Conservation (phyloP, 2,329 filamentous ascomycete genomes). For the Colletotrichum truncatum region DNA sequence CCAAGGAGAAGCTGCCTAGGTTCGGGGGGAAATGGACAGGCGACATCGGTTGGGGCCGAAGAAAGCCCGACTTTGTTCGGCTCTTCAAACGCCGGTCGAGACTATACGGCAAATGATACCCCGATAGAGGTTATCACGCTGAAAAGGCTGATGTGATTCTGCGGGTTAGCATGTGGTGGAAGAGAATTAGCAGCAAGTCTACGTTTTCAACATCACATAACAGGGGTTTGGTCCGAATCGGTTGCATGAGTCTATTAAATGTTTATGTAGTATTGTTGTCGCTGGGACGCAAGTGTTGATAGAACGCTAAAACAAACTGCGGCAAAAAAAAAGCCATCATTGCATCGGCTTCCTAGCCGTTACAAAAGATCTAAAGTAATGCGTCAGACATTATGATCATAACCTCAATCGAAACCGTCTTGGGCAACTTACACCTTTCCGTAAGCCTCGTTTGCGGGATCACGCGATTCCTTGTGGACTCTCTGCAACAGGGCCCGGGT, state of each 20-base stretch:
- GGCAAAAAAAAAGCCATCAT: neutral
- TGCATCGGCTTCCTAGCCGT: slow-evolving; percentile 29
- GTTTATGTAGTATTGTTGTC: neutral
- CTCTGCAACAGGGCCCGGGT: slow-evolving; percentile 41
- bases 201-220: no score
- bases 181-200: no score
- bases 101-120: neutral
- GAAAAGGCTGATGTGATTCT: no score
- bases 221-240: no score
- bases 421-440: slow-evolving; percentile 41
- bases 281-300: neutral
- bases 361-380: slow-evolving; percentile 15
- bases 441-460: slow-evolving; percentile 39
- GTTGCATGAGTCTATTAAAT: no score
- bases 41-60: neutral
- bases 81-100: neutral
- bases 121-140: neutral
- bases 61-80: neutral
- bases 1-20: neutral
- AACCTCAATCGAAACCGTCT: no score
- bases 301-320: neutral
- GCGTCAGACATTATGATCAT: neutral
- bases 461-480: slow-evolving; percentile 41
- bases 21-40: neutral
- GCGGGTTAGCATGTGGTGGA: no score